phyloP scores from a whole-genome alignment of 2,329 filamentous ascomycete species.

The Spiromastix sp. region DNA sequence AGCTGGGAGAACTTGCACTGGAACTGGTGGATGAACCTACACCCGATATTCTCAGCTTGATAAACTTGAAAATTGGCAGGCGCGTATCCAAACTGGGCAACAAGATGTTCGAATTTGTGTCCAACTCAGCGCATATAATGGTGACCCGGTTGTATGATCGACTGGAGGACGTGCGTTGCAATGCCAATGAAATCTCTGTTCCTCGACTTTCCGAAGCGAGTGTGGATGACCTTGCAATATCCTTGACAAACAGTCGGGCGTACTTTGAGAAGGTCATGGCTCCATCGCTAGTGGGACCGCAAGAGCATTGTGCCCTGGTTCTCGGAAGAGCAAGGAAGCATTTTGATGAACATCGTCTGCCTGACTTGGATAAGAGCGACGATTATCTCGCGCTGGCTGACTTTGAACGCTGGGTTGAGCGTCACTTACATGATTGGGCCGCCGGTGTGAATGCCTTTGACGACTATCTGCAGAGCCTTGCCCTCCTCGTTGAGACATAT shows the following conservation, averaged over 20 bases:
- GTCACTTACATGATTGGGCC: slow-evolving; percentile 5
- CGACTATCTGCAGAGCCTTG: not conserved
- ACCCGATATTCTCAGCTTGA: slow-evolving; percentile 26
- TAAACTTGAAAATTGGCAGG: slow-evolving; percentile 36
- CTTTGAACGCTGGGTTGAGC: slow-evolving; percentile 8
- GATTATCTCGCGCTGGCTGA: slow-evolving; percentile 3
- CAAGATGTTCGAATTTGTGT: slow-evolving; percentile 11
- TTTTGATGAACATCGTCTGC: slow-evolving; percentile 1
- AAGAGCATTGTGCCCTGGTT: not conserved
- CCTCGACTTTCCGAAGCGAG: slow-evolving; percentile 1
- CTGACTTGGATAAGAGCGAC: not conserved
- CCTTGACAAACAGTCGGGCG: not conserved
- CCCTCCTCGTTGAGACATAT: slow-evolving; percentile 1
- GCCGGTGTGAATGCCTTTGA: not conserved
- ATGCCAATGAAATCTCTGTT: not conserved
- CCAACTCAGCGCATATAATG: not conserved
- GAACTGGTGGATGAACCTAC: slow-evolving; percentile 6
- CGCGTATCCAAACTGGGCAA: slow-evolving; percentile 32
- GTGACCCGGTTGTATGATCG: not conserved
- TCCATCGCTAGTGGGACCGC: not conserved
- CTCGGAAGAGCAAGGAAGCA: not conserved
- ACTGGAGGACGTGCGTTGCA: not conserved
- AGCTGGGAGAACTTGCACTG: slow-evolving; percentile 22
- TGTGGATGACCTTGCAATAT: slow-evolving; percentile 1
- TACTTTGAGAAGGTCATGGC: slow-evolving; percentile 2